A percentile compares a stretch with the other conserved stretches of the same genome.
Evolutionary conservation across 2,329 filamentous ascomycete species (phyloP).

Genomic region (Alternaria tenuissima): DNA sequence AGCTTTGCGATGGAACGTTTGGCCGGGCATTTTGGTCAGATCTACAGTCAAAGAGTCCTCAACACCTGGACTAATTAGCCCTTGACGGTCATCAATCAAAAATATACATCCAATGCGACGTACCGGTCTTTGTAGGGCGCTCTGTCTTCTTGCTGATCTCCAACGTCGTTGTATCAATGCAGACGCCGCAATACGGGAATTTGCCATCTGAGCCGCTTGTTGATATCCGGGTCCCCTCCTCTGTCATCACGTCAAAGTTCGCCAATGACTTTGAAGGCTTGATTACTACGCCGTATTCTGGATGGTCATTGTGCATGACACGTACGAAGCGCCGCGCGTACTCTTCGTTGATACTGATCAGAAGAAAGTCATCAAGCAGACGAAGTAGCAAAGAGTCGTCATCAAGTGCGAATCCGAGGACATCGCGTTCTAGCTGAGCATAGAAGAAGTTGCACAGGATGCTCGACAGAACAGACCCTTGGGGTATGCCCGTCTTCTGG

Average conservation of each 20-base stretch:
- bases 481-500: slow-evolving; percentile 88
- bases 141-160: slow-evolving; percentile 75
- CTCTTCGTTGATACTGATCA: slow-evolving; percentile 75
- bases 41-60: slow-evolving; percentile 83
- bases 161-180: slow-evolving; percentile 77
- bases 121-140: slow-evolving; percentile 61
- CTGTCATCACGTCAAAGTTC: slow-evolving; percentile 76
- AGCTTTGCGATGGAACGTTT: slow-evolving; percentile 80
- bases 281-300: slow-evolving; percentile 81
- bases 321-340: slow-evolving; percentile 78
- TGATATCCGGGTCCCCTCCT: slow-evolving; percentile 55
- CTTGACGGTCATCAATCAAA: neutral
- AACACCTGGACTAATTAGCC: slow-evolving; percentile 55
- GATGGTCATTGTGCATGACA: slow-evolving; percentile 80
- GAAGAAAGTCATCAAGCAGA: slow-evolving; percentile 90
- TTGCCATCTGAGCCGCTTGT: slow-evolving; percentile 51
- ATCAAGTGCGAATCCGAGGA: slow-evolving; percentile 72
- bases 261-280: slow-evolving; percentile 80
- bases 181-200: slow-evolving; percentile 91
- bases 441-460: slow-evolving; percentile 97
- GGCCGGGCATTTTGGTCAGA: slow-evolving; percentile 73
- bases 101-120: slow-evolving; percentile 11
- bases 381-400: slow-evolving; percentile 74
- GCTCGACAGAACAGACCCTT: slow-evolving; percentile 88
- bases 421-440: slow-evolving; percentile 77